Evolutionary conservation across 2,329 filamentous ascomycete species (phyloP).

Genomic region (Chrysosporium queenslandicum): DNA sequence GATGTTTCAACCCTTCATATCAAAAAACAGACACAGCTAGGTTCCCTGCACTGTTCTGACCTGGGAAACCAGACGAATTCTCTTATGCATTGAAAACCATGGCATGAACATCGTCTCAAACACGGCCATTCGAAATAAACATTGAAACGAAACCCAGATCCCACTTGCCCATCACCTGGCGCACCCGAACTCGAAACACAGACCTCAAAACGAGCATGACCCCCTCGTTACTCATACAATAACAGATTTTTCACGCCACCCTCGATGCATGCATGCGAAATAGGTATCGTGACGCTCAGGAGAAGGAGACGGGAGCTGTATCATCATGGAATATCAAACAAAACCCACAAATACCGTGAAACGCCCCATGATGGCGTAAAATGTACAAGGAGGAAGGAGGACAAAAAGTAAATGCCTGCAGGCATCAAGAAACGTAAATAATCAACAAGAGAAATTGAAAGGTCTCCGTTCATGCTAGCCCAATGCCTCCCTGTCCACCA

Average conservation of each 20-base stretch:
- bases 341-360: too few species aligned
- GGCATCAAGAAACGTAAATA: background rate
- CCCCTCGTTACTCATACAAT: background rate
- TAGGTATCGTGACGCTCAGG: background rate
- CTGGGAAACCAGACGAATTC: background rate
- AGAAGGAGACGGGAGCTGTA: background rate
- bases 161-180: background rate
- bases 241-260: background rate
- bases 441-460: background rate
- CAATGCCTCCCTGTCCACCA: background rate
- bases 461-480: background rate
- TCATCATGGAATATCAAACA: background rate
- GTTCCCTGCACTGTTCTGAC: background rate
- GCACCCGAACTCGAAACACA: background rate
- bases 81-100: background rate
- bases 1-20: background rate
- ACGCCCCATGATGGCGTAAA: too few species aligned
- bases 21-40: background rate
- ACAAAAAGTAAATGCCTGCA: too few species aligned
- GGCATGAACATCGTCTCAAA: too few species aligned
- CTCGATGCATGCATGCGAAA: background rate
- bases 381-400: too few species aligned
- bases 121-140: background rate
- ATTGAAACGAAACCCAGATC: background rate
- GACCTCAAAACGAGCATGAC: background rate